Conservation (phyloP, 306 rosid genomes). For the Gastrolobium villosum region DNA sequence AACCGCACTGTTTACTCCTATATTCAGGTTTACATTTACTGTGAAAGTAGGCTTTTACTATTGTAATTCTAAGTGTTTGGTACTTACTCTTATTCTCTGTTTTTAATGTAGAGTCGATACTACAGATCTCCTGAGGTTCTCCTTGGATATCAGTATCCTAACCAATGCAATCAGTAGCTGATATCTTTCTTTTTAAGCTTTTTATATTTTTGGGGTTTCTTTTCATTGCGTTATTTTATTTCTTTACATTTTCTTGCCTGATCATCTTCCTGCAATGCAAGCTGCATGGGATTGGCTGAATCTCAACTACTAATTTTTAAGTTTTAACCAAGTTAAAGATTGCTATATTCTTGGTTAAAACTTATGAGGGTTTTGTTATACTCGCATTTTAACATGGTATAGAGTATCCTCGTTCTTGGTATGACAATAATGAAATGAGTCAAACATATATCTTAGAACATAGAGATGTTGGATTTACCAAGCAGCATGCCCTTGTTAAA, state of each 20-base stretch:
- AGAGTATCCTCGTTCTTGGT: slow-evolving; percentile 14
- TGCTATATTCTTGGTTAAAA: not conserved
- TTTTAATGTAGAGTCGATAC: slow-evolving; percentile 91
- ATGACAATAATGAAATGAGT: slow-evolving; percentile 22
- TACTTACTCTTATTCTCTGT: slow-evolving; percentile 28
- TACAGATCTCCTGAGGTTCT: slow-evolving; percentile 99
- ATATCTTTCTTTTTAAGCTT: slow-evolving; percentile 13
- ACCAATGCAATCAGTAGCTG: slow-evolving; percentile 43
- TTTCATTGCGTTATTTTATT: slow-evolving; percentile 19
- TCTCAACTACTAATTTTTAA: not conserved
- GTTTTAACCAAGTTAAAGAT: slow-evolving; percentile 7
- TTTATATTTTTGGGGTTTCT: slow-evolving; percentile 19
- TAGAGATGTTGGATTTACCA: slow-evolving; percentile 35
- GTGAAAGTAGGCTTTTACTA: slow-evolving; percentile 36
- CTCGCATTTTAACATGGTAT: slow-evolving; percentile 17
- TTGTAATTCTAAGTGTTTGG: slow-evolving; percentile 46
- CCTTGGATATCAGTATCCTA: slow-evolving; percentile 99
- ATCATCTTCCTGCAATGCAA: slow-evolving; percentile 31
- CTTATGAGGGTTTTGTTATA: slow-evolving; percentile 1
- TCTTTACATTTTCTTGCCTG: slow-evolving; percentile 32
- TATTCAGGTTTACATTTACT: slow-evolving; percentile 77
- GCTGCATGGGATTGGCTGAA: slow-evolving; percentile 25
- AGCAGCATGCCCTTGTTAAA: slow-evolving; percentile 28
- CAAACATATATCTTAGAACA: not conserved
- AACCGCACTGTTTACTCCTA: slow-evolving; percentile 99